Percentiles rank a stretch among this genome's conserved stretches.
These are phyloP conservation scores for Juncus inflexus DNA, from an alignment of 176 grass and related monocot species.

Conservation along the genomic window DNA sequence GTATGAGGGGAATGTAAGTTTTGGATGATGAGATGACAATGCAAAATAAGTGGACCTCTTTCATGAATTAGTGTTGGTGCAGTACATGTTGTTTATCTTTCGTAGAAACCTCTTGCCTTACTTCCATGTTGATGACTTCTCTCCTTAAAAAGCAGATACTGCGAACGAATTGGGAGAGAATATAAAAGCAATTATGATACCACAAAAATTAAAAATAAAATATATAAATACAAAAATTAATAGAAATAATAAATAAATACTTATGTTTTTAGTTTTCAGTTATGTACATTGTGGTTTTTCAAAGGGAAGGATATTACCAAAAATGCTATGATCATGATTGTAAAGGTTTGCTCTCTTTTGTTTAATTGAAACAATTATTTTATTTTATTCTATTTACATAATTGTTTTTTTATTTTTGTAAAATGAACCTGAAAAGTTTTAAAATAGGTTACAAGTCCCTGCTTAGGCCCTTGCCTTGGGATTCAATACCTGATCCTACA, in stretches of 20 bases:
- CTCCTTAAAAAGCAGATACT: slow-evolving; percentile 77
- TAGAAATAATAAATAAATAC: neutral
- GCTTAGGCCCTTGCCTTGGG: slow-evolving; percentile 53
- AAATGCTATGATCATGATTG: slow-evolving; percentile 97
- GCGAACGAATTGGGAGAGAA: slow-evolving; percentile 91
- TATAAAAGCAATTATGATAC: slow-evolving; percentile 95
- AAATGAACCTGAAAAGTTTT: slow-evolving; percentile 35
- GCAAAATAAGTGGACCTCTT: neutral
- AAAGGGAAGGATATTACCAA: slow-evolving; percentile 65
- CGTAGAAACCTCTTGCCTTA: slow-evolving; percentile 18
- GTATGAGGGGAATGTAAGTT: slow-evolving; percentile 31
- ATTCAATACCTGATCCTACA: too few species aligned
- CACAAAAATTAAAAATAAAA: neutral
- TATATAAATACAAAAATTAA: neutral
- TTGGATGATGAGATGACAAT: slow-evolving; percentile 1
- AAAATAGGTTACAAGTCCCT: too few species aligned
- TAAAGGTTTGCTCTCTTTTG: slow-evolving; percentile 38
- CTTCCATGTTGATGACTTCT: slow-evolving; percentile 58
- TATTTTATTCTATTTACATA: slow-evolving; percentile 2
- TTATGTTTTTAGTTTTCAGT: slow-evolving; percentile 37
- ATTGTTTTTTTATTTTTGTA: neutral
- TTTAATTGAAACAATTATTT: neutral
- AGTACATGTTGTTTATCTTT: neutral
- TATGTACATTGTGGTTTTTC: slow-evolving; percentile 25
- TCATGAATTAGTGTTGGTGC: neutral